Evolutionary conservation across 352 stramenopile species (phyloP).

Genomic region (Globisporangium cylindrosporum): DNA sequence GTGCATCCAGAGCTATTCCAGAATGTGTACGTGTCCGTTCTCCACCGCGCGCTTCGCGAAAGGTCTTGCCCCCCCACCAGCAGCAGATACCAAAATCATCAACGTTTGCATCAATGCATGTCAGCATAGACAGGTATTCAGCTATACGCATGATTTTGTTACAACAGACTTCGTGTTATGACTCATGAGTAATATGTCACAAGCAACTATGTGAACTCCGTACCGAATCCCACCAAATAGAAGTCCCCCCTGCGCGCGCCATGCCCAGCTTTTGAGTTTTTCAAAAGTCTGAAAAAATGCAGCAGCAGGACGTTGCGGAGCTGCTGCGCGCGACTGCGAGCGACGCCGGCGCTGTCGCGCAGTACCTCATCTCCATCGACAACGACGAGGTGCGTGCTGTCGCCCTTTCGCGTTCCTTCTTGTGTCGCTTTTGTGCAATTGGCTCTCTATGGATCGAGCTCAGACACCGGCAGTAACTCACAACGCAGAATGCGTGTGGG

Average conservation of each 20-base stretch:
- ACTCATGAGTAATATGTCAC: too few species aligned
- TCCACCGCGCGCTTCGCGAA: too few species aligned
- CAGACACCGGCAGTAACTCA: background rate
- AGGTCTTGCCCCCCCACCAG: too few species aligned
- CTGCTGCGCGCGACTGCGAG: constrained; percentile 59
- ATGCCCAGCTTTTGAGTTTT: constrained; percentile 3
- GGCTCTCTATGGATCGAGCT: background rate
- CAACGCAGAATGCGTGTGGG: background rate
- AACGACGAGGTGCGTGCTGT: constrained; percentile 41
- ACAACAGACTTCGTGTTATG: too few species aligned
- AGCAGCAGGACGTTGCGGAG: constrained; percentile 39
- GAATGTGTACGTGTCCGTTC: too few species aligned
- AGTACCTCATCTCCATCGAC: constrained; percentile 61
- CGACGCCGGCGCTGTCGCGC: constrained; percentile 55
- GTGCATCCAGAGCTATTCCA: too few species aligned
- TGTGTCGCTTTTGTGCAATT: background rate
- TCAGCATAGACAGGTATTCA: too few species aligned
- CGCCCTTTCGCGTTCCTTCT: too few species aligned
- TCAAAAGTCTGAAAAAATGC: background rate
- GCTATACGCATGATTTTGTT: too few species aligned
- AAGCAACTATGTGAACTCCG: too few species aligned
- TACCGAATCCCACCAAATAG: background rate
- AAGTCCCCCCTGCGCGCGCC: background rate
- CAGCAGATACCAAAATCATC: too few species aligned
- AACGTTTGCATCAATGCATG: too few species aligned